phyloP scores from a whole-genome alignment of 768 basidiomycete species.

The Pulveroboletus sp. region DNA sequence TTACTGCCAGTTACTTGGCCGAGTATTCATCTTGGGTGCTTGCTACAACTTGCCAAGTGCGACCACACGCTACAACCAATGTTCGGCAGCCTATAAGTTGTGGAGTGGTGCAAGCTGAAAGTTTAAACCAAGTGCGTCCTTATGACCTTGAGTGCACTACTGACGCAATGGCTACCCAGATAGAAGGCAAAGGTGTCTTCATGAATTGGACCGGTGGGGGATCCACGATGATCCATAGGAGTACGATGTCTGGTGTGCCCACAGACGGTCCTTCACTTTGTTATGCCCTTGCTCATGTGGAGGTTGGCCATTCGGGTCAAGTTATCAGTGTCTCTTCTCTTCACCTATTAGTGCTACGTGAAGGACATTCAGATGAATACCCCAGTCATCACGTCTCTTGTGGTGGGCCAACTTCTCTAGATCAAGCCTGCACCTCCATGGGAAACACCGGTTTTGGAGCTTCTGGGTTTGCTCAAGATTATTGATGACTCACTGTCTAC shows the following conservation, averaged over 20 bases:
- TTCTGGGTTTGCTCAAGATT: slow-evolving; percentile 6
- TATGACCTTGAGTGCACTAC: background rate
- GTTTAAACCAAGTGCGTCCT: background rate
- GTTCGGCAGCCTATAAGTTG: background rate
- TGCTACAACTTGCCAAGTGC: background rate
- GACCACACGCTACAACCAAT: background rate
- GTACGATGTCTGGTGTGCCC: background rate
- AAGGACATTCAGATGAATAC: background rate
- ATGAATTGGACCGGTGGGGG: background rate
- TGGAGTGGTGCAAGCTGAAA: too few relatives aligned
- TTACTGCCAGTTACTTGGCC: too few relatives aligned
- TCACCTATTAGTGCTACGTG: slow-evolving; percentile 10
- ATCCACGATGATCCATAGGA: slow-evolving; percentile 1
- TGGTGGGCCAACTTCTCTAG: background rate
- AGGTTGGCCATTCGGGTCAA: slow-evolving; percentile 5
- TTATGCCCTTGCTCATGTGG: slow-evolving; percentile 3
- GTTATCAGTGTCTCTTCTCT: slow-evolving; percentile 3
- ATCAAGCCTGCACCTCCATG: background rate
- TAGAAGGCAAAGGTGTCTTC: background rate
- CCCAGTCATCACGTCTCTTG: slow-evolving; percentile 7
- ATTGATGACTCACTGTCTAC: background rate
- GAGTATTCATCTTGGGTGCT: too few relatives aligned
- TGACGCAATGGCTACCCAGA: background rate
- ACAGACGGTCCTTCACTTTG: too few relatives aligned
- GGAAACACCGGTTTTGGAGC: slow-evolving; percentile 6